Evolutionary conservation across 768 basidiomycete species (phyloP), one percentile per base, ranked within the genome.

Genomic region (Gloeopeniophorella convolvens): DNA sequence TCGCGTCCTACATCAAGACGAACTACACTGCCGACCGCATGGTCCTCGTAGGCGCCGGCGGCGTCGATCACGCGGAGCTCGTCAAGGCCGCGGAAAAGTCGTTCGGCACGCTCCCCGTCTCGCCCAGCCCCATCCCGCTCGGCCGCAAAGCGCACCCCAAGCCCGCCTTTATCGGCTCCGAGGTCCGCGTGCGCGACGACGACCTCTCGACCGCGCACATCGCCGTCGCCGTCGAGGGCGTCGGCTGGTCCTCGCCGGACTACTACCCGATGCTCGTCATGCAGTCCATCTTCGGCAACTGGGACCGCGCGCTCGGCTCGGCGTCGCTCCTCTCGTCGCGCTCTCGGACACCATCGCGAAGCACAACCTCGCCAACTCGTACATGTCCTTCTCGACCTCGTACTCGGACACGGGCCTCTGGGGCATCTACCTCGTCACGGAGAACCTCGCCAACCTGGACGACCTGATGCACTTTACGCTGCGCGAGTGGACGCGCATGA

Each of bases 191-290:
- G 55, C 86, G 95, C 41, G 91, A 99, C 66, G 96, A 98, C 71
- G 83, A 85, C 48, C 72, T 87, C 65, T 77, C 83, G 21, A 92
- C 90, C 5, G 86, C 88, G 52, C 87, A 98, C 74, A 78, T 99
- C 63, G 95, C 95, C 56, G 86, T 99, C 62, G 91, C 96, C 26
- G 93, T 98, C 39, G 94, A 98, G 67, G 96, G 96, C 67, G 94
- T 95, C 49, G 83, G 91, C 68, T 97, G 95, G 94, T 89, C 85
- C 61, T 92, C 88, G 9, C 93, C 95, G 24, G 96, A 99, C 71
- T 98, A 98, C 77, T 98, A 90, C 83, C 91, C 94, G 54, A 95
- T 99, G 94, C 83, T 97, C 72, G 93, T 91, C 65, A 89, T 96
- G 85, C 90, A 95, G 68, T 83, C 82, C 62, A 90, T 98, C 70